Percentiles rank a stretch among this genome's conserved stretches.
These are phyloP conservation scores for Protomyces inundatus DNA, from an alignment of 1,139 yeast genomes.

Conservation along the genomic window DNA sequence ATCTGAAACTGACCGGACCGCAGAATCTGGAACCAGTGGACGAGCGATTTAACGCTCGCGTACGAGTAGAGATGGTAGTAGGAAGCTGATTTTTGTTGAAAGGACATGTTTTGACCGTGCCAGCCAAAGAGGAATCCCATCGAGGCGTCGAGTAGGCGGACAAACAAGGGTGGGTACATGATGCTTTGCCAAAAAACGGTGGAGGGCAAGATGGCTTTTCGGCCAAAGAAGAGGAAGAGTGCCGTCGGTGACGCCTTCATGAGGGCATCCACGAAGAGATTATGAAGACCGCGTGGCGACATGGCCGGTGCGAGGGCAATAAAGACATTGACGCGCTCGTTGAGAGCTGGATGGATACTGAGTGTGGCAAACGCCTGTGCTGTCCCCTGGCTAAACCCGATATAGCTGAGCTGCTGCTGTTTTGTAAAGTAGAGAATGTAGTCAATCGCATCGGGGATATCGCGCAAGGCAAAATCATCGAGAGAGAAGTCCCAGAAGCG, in stretches of 20 bases:
- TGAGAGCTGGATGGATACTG: conserved; percentile 63
- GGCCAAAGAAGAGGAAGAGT: conserved; percentile 68
- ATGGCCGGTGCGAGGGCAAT: conserved; percentile 91
- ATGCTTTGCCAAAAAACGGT: conserved; percentile 78
- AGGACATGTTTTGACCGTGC: conserved; percentile 63
- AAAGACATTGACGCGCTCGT: conserved; percentile 61
- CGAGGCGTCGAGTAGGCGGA: conserved; percentile 64
- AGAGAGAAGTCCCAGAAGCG: conserved; percentile 79
- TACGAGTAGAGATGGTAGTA: conserved; percentile 84
- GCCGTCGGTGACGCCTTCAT: conserved; percentile 74
- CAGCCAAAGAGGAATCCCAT: conserved; percentile 69
- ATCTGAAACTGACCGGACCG: conserved; percentile 75
- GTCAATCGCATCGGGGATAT: conserved; percentile 68
- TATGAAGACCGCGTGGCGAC: conserved; percentile 80
- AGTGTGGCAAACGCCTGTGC: conserved; percentile 85
- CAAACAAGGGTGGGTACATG: conserved; percentile 66
- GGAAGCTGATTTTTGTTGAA: conserved; percentile 65
- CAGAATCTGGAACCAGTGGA: conserved; percentile 94
- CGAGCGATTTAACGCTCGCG: conserved; percentile 85
- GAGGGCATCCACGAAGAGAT: conserved; percentile 67
- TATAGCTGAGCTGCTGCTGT: conserved; percentile 50
- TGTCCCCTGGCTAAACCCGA: conserved; percentile 88
- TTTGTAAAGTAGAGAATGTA: conserved; percentile 52
- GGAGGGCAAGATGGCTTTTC: conserved; percentile 65
- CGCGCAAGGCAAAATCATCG: conserved; percentile 79